Evolutionary conservation across 1,139 yeast genomes (phyloP), one percentile per base, ranked within the genome.

Genomic region (Pichia cactophila): DNA sequence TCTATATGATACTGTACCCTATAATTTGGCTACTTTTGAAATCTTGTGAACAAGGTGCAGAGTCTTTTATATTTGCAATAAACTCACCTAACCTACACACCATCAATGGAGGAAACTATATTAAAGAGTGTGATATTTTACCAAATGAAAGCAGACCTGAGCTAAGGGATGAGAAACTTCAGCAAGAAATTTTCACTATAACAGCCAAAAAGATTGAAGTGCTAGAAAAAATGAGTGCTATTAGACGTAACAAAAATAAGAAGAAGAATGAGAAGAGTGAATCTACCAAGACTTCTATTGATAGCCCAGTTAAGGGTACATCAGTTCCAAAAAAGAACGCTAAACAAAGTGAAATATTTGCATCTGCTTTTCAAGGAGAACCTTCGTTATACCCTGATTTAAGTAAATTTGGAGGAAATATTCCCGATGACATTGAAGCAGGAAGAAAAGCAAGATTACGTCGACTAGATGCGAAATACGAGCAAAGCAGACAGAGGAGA

Each of bases 1-100:
- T 61, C 4, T 92, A 92, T 65, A 54, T 88, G 39, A 5, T 89
- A 2, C 54, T 85, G 45, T 86, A 82, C 70, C 98, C 98, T 3
- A 46, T 92, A 0, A 80, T 90, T 77, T 90, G 87, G 82, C 60
- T 92, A 16, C 72, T 90, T 48, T 71, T 90, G 48, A 90, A 89
- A 67, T 80, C 86, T 41, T 77, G 87, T 10, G 65, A 66, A 37
- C 83, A 82, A 54, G 98, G 97, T 5, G 84, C 89, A 42, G 96
- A 92, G 67, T 79, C 88, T 31, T 63, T 85, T 36, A 61, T 87
- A 46, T 84, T 76, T 68, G 87, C 89, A 0, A 63, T 86, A 46
- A 78, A 75, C 74, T 78, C 86, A 3, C 96, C 97, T 0, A 79
- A 84, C 26, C 71, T 88, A 37, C 64, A 73, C 36, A 73, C 72